Conservation (phyloP, 108 stramenopile genomes). For the Phaeodactylum tricornutum region DNA sequence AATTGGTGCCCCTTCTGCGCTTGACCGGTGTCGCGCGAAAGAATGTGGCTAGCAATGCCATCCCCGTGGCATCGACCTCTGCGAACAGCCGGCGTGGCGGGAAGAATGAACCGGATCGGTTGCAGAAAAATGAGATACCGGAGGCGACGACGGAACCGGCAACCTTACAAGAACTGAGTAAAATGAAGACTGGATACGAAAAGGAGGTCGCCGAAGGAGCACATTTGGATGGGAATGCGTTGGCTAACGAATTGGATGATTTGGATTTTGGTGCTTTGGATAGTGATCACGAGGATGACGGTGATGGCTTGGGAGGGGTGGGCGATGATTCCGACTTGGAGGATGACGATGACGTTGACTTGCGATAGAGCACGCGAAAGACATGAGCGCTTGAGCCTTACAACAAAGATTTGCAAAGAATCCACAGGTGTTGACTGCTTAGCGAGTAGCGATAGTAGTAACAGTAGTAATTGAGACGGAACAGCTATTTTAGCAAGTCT, state of each 20-base stretch:
- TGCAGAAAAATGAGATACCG: conserved; percentile 1
- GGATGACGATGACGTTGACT: conserved; percentile 36
- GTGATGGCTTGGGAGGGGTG: conserved; percentile 11
- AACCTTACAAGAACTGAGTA: conserved; percentile 13
- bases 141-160: conserved; percentile 9
- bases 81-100: not conserved
- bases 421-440: too few relatives aligned
- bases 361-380: conserved; percentile 11
- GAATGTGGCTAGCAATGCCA: not conserved
- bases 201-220: conserved; percentile 8
- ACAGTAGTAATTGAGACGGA: too few relatives aligned
- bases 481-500: too few relatives aligned
- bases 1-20: conserved; percentile 41
- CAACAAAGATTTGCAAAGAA: too few relatives aligned
- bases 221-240: conserved; percentile 7
- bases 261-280: conserved; percentile 27
- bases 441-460: too few relatives aligned
- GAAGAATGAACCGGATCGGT: not conserved
- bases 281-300: conserved; percentile 21
- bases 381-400: too few relatives aligned
- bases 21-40: conserved; percentile 57
- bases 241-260: conserved; percentile 31
- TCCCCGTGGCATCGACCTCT: not conserved
- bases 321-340: conserved; percentile 7
- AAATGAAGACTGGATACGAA: conserved; percentile 33